phyloP scores from a whole-genome alignment of 192 early-diverging fungal genomes.

The Coemansia sp. region DNA sequence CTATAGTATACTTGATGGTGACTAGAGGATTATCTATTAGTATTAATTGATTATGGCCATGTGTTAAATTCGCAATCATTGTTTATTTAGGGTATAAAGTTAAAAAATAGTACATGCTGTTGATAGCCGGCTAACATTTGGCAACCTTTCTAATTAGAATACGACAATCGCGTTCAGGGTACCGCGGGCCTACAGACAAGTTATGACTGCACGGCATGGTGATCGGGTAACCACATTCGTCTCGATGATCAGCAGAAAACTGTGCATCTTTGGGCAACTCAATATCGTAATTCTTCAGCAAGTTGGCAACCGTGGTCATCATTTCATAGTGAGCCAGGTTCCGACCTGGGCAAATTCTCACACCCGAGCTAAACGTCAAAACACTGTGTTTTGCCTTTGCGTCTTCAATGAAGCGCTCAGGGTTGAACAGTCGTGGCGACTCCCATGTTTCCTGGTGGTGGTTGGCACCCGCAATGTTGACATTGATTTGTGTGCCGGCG shows the following conservation, averaged over 20 bases:
- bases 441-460: constrained; percentile 26
- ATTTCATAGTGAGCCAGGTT: constrained; percentile 45
- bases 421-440: constrained; percentile 28
- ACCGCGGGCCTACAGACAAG: constrained; percentile 21
- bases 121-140: neutral
- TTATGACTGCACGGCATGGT: constrained; percentile 4
- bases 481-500: constrained; percentile 17
- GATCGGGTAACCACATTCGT: constrained; percentile 18
- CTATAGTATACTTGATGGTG: too few species aligned
- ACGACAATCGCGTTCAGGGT: constrained; percentile 33
- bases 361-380: constrained; percentile 36
- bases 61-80: too few species aligned
- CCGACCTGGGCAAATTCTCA: constrained; percentile 35
- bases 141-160: constrained; percentile 14
- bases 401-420: constrained; percentile 40
- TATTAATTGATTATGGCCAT: too few species aligned
- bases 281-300: constrained; percentile 43
- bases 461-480: constrained; percentile 27
- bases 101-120: neutral
- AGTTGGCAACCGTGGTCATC: constrained; percentile 31
- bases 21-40: too few species aligned
- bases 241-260: constrained; percentile 10
- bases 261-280: constrained; percentile 13
- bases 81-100: too few species aligned
- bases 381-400: constrained; percentile 22